Evolutionary conservation across 163 green algal genomes (phyloP).

Genomic region (Chlorella variabilis): DNA sequence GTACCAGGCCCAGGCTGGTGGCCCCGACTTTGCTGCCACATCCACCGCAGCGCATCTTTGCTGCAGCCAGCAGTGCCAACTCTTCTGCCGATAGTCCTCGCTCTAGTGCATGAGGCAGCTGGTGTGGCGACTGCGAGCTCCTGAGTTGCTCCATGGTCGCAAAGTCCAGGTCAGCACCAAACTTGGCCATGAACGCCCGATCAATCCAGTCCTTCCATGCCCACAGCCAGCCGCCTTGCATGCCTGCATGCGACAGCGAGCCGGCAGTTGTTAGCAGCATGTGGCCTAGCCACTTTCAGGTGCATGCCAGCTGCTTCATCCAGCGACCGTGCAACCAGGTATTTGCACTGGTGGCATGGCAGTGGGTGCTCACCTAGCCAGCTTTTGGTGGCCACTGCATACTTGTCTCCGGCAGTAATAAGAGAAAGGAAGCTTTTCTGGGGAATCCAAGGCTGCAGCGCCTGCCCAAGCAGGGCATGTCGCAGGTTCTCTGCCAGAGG

Average conservation of each 20-base stretch:
- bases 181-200: conserved; percentile 87
- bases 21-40: conserved; percentile 90
- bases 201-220: conserved; percentile 93
- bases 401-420: conserved; percentile 71
- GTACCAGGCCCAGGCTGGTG: conserved; percentile 61
- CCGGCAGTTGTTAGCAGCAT: too few species aligned
- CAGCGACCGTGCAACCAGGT: too few species aligned
- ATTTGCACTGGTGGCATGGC: too few species aligned
- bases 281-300: too few species aligned
- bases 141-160: conserved; percentile 5
- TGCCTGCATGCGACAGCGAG: conserved; percentile 6
- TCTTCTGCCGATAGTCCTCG: conserved; percentile 51
- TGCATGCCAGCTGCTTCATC: too few species aligned
- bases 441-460: conserved; percentile 77
- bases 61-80: conserved; percentile 54
- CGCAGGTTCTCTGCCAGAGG: conserved; percentile 88
- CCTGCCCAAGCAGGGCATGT: conserved; percentile 61
- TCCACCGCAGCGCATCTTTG: conserved; percentile 88
- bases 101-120: conserved; percentile 19
- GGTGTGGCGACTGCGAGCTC: background rate
- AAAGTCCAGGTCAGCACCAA: conserved; percentile 59
- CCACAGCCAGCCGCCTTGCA: conserved; percentile 86
- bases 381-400: conserved; percentile 72
- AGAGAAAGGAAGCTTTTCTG: conserved; percentile 85
- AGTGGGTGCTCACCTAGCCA: conserved; percentile 63